phyloP scores from a whole-genome alignment of 192 early-diverging fungal genomes.

The Backusella luteola region DNA sequence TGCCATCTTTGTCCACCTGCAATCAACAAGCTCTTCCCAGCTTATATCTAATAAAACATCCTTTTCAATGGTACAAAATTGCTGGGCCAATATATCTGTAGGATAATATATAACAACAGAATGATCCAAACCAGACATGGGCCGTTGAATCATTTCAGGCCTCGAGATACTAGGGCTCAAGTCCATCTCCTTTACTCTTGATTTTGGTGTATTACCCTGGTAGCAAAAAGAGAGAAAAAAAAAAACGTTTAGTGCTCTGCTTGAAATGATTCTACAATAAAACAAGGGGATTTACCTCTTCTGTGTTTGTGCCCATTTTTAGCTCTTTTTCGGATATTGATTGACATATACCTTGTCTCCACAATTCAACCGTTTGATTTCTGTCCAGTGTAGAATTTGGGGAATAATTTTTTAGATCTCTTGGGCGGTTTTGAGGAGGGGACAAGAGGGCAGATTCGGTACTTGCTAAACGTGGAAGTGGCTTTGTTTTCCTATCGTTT shows the following conservation, averaged over 20 bases:
- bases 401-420: neutral
- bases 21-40: conserved; percentile 56
- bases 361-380: neutral
- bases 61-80: conserved; percentile 57
- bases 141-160: neutral
- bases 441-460: neutral
- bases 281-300: neutral
- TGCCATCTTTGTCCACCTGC: conserved; percentile 52
- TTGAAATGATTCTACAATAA: neutral
- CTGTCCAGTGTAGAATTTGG: neutral
- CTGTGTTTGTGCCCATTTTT: neutral
- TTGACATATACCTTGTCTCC: neutral
- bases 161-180: neutral
- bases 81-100: conserved; percentile 44
- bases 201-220: neutral
- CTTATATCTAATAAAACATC: conserved; percentile 43
- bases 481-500: neutral
- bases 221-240: neutral
- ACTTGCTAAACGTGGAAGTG: neutral
- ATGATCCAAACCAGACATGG: neutral
- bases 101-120: neutral
- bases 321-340: neutral
- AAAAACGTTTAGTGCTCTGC: neutral
- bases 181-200: neutral
- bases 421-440: neutral